phyloP scores from a whole-genome alignment of 2,329 filamentous ascomycete genomes.

The Fusarium phyllophilum region DNA sequence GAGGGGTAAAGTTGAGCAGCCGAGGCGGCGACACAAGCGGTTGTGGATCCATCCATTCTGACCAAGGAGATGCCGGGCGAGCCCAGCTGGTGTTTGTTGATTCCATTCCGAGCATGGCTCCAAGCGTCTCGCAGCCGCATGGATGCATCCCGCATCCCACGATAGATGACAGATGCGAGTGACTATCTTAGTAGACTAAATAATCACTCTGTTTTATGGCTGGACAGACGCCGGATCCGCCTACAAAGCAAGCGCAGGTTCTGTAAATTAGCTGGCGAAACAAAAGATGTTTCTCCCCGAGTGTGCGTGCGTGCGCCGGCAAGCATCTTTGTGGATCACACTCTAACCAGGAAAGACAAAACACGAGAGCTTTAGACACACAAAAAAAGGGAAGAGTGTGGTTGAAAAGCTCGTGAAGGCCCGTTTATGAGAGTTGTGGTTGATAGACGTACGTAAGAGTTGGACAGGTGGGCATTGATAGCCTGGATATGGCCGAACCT shows the following conservation, averaged over 20 bases:
- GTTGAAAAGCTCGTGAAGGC: slow-evolving; percentile 31
- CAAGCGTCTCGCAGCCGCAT: background rate
- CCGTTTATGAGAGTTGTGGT: background rate
- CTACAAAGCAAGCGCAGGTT: slow-evolving; percentile 14
- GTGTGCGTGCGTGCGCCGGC: slow-evolving; percentile 7
- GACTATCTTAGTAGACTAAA: background rate
- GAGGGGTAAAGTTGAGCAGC: slow-evolving; percentile 28
- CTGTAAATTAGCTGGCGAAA: background rate
- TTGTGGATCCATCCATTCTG: slow-evolving; percentile 23
- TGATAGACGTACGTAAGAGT: slow-evolving; percentile 21
- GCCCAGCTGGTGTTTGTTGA: slow-evolving; percentile 22
- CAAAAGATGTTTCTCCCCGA: slow-evolving; percentile 20
- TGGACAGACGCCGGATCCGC: slow-evolving; percentile 15
- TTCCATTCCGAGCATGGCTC: background rate
- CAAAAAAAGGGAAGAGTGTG: background rate
- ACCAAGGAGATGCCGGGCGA: slow-evolving; percentile 25
- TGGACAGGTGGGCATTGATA: slow-evolving; percentile 18
- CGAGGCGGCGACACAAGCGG: slow-evolving; percentile 21
- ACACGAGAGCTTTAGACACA: background rate
- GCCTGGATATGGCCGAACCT: slow-evolving; percentile 26
- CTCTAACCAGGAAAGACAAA: slow-evolving; percentile 13
- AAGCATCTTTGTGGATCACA: slow-evolving; percentile 18
- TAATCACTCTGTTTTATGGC: background rate
- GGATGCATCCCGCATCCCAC: slow-evolving; percentile 1
- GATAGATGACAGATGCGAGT: background rate